Evolutionary conservation across 1,284 basidiomycete genomes (phyloP).

Genomic region (Trametes sp.): DNA sequence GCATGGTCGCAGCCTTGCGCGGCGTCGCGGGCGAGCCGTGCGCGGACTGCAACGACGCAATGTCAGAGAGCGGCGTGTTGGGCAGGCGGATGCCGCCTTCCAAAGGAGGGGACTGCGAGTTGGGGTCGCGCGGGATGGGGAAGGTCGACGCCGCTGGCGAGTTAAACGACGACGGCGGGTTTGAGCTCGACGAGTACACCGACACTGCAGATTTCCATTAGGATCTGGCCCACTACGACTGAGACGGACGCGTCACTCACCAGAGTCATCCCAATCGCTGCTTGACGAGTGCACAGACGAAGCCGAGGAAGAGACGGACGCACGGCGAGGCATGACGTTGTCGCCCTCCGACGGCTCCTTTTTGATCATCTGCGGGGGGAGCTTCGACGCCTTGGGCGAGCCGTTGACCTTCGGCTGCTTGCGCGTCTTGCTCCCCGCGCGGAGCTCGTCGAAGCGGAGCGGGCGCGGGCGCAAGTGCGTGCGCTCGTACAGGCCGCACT

Average conservation of each 20-base stretch:
- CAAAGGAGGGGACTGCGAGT: constrained; percentile 66
- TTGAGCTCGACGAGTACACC: constrained; percentile 67
- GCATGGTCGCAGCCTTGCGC: constrained; percentile 51
- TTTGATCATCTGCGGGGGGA: constrained; percentile 56
- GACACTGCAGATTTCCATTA: constrained; percentile 55
- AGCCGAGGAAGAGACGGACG: constrained; percentile 65
- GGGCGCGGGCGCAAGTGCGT: constrained; percentile 83
- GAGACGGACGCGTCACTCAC: constrained; percentile 49
- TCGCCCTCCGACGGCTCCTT: constrained; percentile 60
- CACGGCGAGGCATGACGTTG: constrained; percentile 54
- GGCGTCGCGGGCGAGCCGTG: constrained; percentile 43
- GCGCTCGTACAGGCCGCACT: constrained; percentile 86
- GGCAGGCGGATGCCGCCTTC: constrained; percentile 74
- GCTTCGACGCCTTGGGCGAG: constrained; percentile 49
- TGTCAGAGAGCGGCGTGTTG: constrained; percentile 70
- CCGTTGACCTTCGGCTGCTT: constrained; percentile 57
- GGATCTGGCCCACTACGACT: constrained; percentile 10
- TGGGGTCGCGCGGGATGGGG: constrained; percentile 61
- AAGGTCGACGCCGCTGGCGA: constrained; percentile 64
- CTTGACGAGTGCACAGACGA: constrained; percentile 58
- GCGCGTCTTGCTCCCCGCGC: constrained; percentile 81
- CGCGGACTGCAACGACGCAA: constrained; percentile 54
- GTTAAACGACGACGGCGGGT: constrained; percentile 69
- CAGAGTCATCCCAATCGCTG: constrained; percentile 80
- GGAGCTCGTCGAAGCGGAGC: constrained; percentile 83